Conservation (phyloP, 1,139 yeast species). For the Sugiyamaella novakii region DNA sequence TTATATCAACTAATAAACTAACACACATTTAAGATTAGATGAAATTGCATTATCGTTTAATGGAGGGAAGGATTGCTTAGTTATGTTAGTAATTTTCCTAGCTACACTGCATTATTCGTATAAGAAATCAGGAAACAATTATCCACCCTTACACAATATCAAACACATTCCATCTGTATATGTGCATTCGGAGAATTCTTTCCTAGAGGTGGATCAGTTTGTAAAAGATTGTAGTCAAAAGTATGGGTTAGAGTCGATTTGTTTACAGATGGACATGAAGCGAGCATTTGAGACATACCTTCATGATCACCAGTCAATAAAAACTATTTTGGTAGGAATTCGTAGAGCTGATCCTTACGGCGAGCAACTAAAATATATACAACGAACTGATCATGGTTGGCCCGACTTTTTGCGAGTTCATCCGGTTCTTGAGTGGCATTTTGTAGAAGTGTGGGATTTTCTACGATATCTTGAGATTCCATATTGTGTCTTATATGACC, state of each 20-base stretch:
- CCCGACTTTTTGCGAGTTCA: constrained; percentile 78
- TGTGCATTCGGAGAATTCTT: constrained; percentile 68
- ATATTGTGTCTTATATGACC: constrained; percentile 72
- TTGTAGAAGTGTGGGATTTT: constrained; percentile 71
- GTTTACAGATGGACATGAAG: constrained; percentile 51
- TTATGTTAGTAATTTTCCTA: constrained; percentile 68
- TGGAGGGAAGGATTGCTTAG: constrained; percentile 91
- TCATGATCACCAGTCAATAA: constrained; percentile 48
- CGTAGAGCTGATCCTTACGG: constrained; percentile 83
- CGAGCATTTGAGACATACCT: constrained; percentile 67
- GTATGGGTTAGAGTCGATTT: constrained; percentile 41
- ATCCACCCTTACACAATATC: constrained; percentile 13
- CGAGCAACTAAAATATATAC: constrained; percentile 53
- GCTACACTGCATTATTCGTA: constrained; percentile 52
- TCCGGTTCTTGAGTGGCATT: constrained; percentile 82
- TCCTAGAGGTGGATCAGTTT: constrained; percentile 58
- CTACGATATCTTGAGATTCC: constrained; percentile 52
- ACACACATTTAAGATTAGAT: constrained; percentile 40
- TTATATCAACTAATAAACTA: too few species aligned
- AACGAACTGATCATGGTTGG: constrained; percentile 82
- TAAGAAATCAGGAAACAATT: constrained; percentile 32
- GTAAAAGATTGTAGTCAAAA: constrained; percentile 40
- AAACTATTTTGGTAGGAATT: constrained; percentile 78
- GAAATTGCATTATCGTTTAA: constrained; percentile 78
- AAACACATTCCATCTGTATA: constrained; percentile 54